These are phyloP conservation scores for Sporothrix protearum DNA, from an alignment of 2,329 filamentous ascomycete genomes.

Conservation along the genomic window DNA sequence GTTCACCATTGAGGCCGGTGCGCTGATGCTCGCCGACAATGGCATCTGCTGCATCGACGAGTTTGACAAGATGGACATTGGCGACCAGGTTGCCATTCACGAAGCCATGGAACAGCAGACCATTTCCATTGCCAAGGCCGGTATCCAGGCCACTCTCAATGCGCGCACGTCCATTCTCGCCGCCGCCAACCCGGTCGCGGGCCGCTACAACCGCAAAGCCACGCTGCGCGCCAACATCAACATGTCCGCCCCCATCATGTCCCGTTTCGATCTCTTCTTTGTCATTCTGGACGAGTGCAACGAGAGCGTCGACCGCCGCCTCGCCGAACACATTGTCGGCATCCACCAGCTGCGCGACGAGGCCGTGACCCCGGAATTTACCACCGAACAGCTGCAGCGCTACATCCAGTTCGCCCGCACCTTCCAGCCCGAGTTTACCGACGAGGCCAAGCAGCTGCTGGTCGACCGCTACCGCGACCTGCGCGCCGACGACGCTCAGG, in stretches of 20 bases:
- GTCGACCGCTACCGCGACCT: conserved; percentile 96
- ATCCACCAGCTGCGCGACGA: conserved; percentile 91
- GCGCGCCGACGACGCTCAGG: conserved; percentile 86
- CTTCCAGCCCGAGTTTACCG: conserved; percentile 88
- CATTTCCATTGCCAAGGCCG: conserved; percentile 96
- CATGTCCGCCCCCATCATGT: conserved; percentile 99
- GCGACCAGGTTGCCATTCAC: conserved; percentile 96
- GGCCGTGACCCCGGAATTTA: conserved; percentile 88
- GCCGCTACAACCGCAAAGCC: conserved; percentile 94
- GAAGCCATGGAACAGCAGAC: conserved; percentile 99
- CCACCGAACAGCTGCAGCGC: conserved; percentile 90
- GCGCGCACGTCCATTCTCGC: conserved; percentile 93
- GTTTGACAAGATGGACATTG: conserved; percentile 99
- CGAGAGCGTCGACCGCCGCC: conserved; percentile 80
- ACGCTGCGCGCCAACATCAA: conserved; percentile 94
- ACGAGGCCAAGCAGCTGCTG: conserved; percentile 78
- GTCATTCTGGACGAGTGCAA: conserved; percentile 97
- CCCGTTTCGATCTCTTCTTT: conserved; percentile 97
- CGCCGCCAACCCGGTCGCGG: conserved; percentile 91
- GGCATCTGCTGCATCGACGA: conserved; percentile 98
- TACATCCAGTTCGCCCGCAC: conserved; percentile 96
- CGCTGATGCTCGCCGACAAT: conserved; percentile 94
- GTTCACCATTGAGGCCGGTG: conserved; percentile 97
- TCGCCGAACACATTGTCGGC: conserved; percentile 90
- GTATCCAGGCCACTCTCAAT: conserved; percentile 96